Conservation (phyloP, 352 stramenopile genomes). For the Phytophthora vignae region DNA sequence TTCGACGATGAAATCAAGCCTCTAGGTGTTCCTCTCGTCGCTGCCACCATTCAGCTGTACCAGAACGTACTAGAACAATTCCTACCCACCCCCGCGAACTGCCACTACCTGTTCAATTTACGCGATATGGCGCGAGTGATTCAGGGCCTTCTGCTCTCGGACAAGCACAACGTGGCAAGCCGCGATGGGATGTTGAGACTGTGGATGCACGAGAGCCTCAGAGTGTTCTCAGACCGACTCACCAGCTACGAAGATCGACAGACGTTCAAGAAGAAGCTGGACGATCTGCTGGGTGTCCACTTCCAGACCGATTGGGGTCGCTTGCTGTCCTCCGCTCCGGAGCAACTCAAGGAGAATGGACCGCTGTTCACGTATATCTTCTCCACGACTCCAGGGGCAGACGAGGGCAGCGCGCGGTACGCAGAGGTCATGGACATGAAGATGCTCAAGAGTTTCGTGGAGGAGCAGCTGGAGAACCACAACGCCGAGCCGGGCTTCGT, state of each 20-base stretch:
- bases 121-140: constrained; percentile 92
- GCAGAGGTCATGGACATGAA: constrained; percentile 89
- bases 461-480: constrained; percentile 93
- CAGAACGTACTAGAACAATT: constrained; percentile 86
- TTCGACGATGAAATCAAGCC: constrained; percentile 92
- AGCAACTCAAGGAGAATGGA: constrained; percentile 82
- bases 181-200: constrained; percentile 80
- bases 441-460: constrained; percentile 87
- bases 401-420: constrained; percentile 58
- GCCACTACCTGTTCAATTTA: constrained; percentile 92
- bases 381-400: constrained; percentile 40
- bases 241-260: constrained; percentile 89
- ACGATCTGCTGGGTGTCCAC: constrained; percentile 76
- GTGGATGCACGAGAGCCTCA: constrained; percentile 92
- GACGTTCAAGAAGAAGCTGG: constrained; percentile 90
- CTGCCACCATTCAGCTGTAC: constrained; percentile 90
- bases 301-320: constrained; percentile 86
- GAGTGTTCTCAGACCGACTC: constrained; percentile 92
- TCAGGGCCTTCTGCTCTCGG: constrained; percentile 79
- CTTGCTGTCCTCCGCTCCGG: constrained; percentile 59
- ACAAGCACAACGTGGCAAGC: constrained; percentile 80
- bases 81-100: constrained; percentile 90
- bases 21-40: constrained; percentile 70
- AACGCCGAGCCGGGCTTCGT: constrained; percentile 90
- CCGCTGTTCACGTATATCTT: constrained; percentile 87